These are phyloP conservation scores for Linnemannia schmuckeri DNA, from an alignment of 192 early-diverging fungal genomes.

Conservation along the genomic window DNA sequence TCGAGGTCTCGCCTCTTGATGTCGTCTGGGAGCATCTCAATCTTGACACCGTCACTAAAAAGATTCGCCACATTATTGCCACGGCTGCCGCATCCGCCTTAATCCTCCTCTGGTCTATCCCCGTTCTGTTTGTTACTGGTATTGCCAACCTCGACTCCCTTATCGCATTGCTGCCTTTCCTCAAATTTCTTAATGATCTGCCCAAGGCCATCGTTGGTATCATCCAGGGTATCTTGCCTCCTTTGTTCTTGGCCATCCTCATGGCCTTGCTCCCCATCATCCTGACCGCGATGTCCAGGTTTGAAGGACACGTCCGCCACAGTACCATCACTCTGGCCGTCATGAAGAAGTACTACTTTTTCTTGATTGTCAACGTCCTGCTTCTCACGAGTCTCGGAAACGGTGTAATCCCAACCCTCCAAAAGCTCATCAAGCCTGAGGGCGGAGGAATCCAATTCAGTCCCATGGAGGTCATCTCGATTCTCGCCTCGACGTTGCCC, in stretches of 20 bases:
- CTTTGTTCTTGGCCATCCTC: conserved; percentile 77
- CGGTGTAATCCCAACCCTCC: conserved; percentile 62
- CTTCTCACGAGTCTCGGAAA: conserved; percentile 80
- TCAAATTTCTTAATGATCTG: conserved; percentile 49
- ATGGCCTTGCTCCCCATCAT: conserved; percentile 78
- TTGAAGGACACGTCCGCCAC: conserved; percentile 38
- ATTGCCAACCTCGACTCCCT: conserved; percentile 35
- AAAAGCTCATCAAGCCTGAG: neutral
- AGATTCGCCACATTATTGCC: conserved; percentile 70
- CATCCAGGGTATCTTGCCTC: conserved; percentile 81
- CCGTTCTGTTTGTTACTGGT: conserved; percentile 56
- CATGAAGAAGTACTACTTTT: conserved; percentile 79
- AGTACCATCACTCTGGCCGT: conserved; percentile 26
- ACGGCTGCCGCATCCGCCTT: conserved; percentile 66
- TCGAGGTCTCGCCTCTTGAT: conserved; percentile 78
- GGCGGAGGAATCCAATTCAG: conserved; percentile 14
- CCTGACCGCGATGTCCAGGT: conserved; percentile 64
- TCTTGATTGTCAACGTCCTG: conserved; percentile 86
- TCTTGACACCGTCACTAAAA: conserved; percentile 62
- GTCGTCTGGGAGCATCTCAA: conserved; percentile 86
- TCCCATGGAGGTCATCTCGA: conserved; percentile 55
- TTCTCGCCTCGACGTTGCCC: conserved; percentile 74
- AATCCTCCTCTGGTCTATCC: conserved; percentile 78
- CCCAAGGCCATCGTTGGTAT: conserved; percentile 57
- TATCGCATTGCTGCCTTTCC: conserved; percentile 24